Evolutionary conservation across 2,329 filamentous ascomycete species (phyloP).

Genomic region (Zymoseptoria brevis): DNA sequence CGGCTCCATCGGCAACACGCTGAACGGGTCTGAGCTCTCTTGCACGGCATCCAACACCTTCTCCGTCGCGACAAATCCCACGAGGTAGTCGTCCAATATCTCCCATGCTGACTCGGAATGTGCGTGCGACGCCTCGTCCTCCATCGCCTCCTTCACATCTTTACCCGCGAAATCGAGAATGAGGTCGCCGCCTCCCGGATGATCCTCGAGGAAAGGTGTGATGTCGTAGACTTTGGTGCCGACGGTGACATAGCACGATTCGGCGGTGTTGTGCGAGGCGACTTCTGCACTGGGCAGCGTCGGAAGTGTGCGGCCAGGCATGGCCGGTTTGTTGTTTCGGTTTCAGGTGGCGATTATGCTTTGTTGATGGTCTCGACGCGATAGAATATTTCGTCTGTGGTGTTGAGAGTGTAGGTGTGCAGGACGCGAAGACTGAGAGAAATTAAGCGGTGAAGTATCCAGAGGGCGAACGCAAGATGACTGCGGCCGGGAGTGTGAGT

Average conservation of each 20-base stretch:
- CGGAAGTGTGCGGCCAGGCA: constrained; percentile 76
- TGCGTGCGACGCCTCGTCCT: constrained; percentile 71
- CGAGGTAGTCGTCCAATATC: constrained; percentile 75
- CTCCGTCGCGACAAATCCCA: constrained; percentile 68
- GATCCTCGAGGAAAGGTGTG: constrained; percentile 80
- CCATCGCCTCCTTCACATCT: constrained; percentile 74
- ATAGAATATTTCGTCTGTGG: too few species aligned
- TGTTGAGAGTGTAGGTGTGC: background rate
- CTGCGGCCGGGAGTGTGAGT: background rate
- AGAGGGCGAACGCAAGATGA: background rate
- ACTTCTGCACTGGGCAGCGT: constrained; percentile 76
- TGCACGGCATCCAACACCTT: constrained; percentile 46
- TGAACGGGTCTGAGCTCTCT: constrained; percentile 40
- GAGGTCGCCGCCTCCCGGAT: constrained; percentile 82
- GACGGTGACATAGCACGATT: constrained; percentile 89
- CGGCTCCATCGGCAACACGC: constrained; percentile 48
- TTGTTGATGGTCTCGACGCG: background rate
- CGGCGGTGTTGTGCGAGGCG: constrained; percentile 64
- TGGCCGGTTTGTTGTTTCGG: constrained; percentile 34
- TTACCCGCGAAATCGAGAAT: constrained; percentile 85
- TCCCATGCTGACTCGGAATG: constrained; percentile 96
- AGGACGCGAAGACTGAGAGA: background rate
- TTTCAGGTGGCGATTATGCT: background rate
- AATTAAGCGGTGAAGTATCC: background rate
- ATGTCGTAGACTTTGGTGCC: constrained; percentile 91